Percentiles rank a stretch among this genome's conserved stretches.
These are phyloP conservation scores for Paecilomyces sp. DNA, from an alignment of 2,329 filamentous ascomycete species.

Conservation along the genomic window DNA sequence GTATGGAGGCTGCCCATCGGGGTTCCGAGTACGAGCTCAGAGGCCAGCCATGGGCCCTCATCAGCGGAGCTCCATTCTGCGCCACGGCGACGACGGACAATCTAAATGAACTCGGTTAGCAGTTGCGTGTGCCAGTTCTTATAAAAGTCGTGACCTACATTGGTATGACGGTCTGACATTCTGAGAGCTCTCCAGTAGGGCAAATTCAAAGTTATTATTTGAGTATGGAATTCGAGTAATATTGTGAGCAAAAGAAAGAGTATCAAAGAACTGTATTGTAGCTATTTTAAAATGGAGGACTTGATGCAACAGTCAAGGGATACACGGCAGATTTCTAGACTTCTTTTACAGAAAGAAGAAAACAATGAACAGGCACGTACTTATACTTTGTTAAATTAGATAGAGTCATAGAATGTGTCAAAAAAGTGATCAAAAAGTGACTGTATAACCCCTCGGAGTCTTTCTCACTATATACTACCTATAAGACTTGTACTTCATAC, in stretches of 20 bases:
- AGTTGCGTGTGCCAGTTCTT: neutral
- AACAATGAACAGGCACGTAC: neutral
- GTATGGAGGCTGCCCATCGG: slow-evolving; percentile 6
- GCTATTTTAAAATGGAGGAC: neutral
- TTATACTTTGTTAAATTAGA: neutral
- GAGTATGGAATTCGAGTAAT: neutral
- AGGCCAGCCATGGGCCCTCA: slow-evolving; percentile 10
- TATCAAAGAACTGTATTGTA: neutral
- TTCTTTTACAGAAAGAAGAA: neutral
- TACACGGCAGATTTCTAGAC: neutral
- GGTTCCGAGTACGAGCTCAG: slow-evolving; percentile 6
- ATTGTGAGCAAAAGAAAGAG: neutral
- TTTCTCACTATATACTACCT: neutral
- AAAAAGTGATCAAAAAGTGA: neutral
- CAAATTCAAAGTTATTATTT: neutral
- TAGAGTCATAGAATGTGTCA: neutral
- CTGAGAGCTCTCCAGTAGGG: neutral
- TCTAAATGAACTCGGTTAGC: neutral
- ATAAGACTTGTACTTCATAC: neutral
- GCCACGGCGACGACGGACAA: neutral
- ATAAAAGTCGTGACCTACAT: neutral
- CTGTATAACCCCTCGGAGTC: neutral
- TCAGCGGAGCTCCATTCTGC: neutral
- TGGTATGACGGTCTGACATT: neutral
- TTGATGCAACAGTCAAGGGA: neutral